Evolutionary conservation across 179 eudicot species (phyloP), one percentile per base, ranked within the genome.

Genomic region (Silene noctiflora): DNA sequence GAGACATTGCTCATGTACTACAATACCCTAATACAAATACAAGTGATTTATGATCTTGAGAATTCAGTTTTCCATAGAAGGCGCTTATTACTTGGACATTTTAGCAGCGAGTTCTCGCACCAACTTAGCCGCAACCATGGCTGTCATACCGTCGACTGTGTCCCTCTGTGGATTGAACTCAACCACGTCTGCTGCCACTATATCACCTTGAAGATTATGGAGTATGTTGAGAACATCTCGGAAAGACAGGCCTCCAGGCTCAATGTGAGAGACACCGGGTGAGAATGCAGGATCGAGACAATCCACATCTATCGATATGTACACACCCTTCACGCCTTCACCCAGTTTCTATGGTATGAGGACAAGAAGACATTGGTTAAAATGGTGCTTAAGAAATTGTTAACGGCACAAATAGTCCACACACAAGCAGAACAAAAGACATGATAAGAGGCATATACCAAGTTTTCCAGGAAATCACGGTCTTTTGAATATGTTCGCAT

Each of bases 121-220:
- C 75, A 93, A 77, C 82, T 95, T 95, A 20, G 97, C 98, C 67
- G 99, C 97, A 81, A 95, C 99, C 99, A 95, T 95, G 14, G 92
- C 97, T n/a, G 99, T 95, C 99, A 95, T 95, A 19, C 98, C 99
- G 78, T 95, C 99, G 27, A 91, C 99, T 9, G 99, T 95, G 76
- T 95, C 99, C 2, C 98, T 88, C 65, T 95, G 97, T 53, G 99
- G 99, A 84, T 95, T 95, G 75, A 91, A 91, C 83, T 95, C 99
- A 48, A 95, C 99, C 67, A 95, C 99, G 42, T 95, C 99, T 17
- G 90, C 99, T 80, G 88, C 99, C 74, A 93, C 97, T 58, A 95
- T 84, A 77, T 93, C 88, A 31, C 81, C 99, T 83, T 91, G 87
- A 78, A 95, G 97, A 83, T 89, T 91, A 69, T 95, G 99, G 55